phyloP scores from a whole-genome alignment of 371 early-diverging fungal species.

The Apophysomyces elegans region DNA sequence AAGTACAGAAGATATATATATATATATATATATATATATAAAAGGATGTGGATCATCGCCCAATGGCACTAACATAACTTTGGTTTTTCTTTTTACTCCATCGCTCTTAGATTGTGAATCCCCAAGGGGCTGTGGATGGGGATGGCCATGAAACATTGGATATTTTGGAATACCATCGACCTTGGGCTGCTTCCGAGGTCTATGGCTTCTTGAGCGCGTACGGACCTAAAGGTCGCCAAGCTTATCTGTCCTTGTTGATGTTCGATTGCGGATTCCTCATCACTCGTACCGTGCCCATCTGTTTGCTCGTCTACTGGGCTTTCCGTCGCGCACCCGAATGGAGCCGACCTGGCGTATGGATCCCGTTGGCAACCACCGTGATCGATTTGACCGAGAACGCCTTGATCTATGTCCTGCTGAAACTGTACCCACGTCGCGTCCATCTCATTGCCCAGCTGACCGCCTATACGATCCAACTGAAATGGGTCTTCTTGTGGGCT shows the following conservation, averaged over 20 bases:
- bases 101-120: constrained; percentile 42
- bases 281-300: constrained; percentile 39
- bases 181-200: constrained; percentile 35
- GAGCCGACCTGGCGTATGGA: constrained; percentile 44
- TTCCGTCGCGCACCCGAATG: constrained; percentile 35
- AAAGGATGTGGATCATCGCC: no score
- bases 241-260: constrained; percentile 38
- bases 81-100: background rate
- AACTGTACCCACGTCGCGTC: constrained; percentile 39
- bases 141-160: constrained; percentile 41
- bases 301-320: constrained; percentile 40
- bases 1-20: constrained; percentile 18
- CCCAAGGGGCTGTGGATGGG: constrained; percentile 33
- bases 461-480: constrained; percentile 34
- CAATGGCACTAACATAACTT: no score
- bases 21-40: no score
- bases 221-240: constrained; percentile 46
- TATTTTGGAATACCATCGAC: constrained; percentile 48
- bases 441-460: constrained; percentile 24
- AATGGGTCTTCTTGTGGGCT: constrained; percentile 39
- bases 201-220: constrained; percentile 37
- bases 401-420: constrained; percentile 30
- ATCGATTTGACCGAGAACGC: constrained; percentile 40
- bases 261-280: constrained; percentile 44
- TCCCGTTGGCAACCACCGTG: constrained; percentile 34